phyloP scores from a whole-genome alignment of 2,329 filamentous ascomycete species.

The Blumeria graminis region DNA sequence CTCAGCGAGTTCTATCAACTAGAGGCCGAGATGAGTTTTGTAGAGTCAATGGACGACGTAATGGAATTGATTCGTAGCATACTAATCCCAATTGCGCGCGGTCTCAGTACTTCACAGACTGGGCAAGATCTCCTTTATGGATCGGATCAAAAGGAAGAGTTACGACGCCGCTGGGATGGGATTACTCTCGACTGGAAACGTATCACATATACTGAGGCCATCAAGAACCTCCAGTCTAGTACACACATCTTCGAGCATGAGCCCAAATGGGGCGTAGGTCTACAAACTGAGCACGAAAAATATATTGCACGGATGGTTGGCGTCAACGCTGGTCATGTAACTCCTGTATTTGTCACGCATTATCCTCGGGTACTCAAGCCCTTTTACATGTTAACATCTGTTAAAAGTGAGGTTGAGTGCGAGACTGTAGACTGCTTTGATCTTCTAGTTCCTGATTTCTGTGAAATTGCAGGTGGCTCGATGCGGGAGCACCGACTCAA shows the following conservation, averaged over 20 bases:
- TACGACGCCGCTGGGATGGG: conserved; percentile 49
- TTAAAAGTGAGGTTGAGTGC: conserved; percentile 3
- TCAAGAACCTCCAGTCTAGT: conserved; percentile 39
- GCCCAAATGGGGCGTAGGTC: conserved; percentile 46
- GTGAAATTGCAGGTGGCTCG: conserved; percentile 45
- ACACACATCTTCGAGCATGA: conserved; percentile 36
- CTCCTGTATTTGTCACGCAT: conserved; percentile 74
- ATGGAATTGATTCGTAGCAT: conserved; percentile 41
- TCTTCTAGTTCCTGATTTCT: conserved; percentile 41
- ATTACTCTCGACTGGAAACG: conserved; percentile 47
- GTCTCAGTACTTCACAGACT: conserved; percentile 18
- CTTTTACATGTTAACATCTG: conserved; percentile 58
- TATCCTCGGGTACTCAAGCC: conserved; percentile 80
- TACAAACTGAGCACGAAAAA: conserved; percentile 83
- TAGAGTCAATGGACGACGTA: conserved; percentile 39
- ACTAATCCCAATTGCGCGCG: conserved; percentile 4
- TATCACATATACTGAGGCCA: conserved; percentile 61
- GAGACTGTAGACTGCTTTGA: conserved; percentile 47
- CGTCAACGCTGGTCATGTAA: conserved; percentile 10
- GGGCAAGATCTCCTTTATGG: conserved; percentile 24
- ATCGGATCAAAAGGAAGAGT: conserved; percentile 16
- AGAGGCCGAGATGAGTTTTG: conserved; percentile 71
- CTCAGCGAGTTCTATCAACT: conserved; percentile 98
- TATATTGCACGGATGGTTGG: conserved; percentile 47
- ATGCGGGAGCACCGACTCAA: conserved; percentile 42